Evolutionary conservation across 768 basidiomycete genomes (phyloP).

Genomic region (Rhodotorula graminis): DNA sequence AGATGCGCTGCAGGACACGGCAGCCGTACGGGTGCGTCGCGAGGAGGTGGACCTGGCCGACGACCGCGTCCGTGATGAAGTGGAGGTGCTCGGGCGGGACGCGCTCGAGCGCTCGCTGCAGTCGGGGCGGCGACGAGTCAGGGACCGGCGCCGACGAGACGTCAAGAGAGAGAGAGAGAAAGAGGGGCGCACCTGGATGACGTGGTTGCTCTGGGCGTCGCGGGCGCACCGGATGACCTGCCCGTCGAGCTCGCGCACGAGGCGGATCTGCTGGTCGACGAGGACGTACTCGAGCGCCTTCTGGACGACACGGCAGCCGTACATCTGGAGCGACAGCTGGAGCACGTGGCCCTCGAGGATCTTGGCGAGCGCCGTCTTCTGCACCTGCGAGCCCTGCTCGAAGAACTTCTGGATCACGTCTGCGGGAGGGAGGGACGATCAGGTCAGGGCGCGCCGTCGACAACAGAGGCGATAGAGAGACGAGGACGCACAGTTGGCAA

Average conservation of each 20-base stretch:
- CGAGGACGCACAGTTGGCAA: constrained; percentile 80
- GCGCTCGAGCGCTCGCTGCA: constrained; percentile 76
- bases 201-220: constrained; percentile 91
- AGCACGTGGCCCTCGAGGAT: constrained; percentile 75
- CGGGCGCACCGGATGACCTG: constrained; percentile 79
- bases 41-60: constrained; percentile 71
- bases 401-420: constrained; percentile 88
- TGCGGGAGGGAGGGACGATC: constrained; percentile 43
- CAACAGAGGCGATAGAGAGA: not conserved
- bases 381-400: constrained; percentile 72
- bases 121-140: too few relatives aligned
- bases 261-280: constrained; percentile 67
- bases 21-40: constrained; percentile 89
- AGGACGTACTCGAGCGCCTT: constrained; percentile 81
- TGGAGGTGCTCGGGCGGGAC: constrained; percentile 69
- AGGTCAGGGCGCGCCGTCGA: not conserved
- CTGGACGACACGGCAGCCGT: constrained; percentile 92
- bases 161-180: not conserved
- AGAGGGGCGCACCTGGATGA: constrained; percentile 51
- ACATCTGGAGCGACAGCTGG: constrained; percentile 78
- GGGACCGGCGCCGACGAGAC: too few relatives aligned
- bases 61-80: constrained; percentile 66
- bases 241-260: constrained; percentile 73
- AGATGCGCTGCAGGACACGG: constrained; percentile 85
- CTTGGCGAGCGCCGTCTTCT: constrained; percentile 64